Base-by-base conservation (phyloP, 768 basidiomycete species). In the Tulasnella sp. region DNA sequence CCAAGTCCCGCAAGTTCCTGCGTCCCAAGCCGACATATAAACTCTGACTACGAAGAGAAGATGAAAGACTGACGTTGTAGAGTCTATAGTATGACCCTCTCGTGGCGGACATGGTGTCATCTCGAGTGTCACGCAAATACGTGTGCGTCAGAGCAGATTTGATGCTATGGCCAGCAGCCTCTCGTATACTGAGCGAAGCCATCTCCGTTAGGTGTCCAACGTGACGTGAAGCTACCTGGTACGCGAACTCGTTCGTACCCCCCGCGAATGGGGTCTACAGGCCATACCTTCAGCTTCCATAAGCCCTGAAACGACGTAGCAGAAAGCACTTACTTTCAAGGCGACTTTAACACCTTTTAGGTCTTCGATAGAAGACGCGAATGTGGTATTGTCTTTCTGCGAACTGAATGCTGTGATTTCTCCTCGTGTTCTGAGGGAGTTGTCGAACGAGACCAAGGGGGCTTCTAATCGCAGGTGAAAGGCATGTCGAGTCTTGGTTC, bases 121-220 rank as follows among this genome's bases (percentile, higher is more conserved):
- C 81, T 6, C 91, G 77, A 2, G 82, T 86, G 68, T 97, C 89
- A 14, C 77, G 71, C 2, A 77, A 71, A 69, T 79, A 89, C 0
- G 80, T 80, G 64, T 98, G 87, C 11, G 82, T 83, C 1, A 98
- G 41, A 0, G 90, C 78, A 0, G 91, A 91, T 69, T 98, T 98
- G 59, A 81, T 67, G 0, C 82, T 78, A 21, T 80, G 78, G 0
- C 90, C 88, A 0, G 93, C 91, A 0, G 84, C 76, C 65, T 86
- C 79, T 31, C 96, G 82, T 53, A 94, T 85, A 58, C 90, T 93
- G 39, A 93, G 73, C 2, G 88, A 91, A 23, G 92, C 94, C 1
- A 78, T 75, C 1, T 87, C 80, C 6, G 76, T 71, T 27, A 98
- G 74, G 40, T 75, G 74, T 5, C 81, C 76, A 19, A 98, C 75